phyloP scores from a whole-genome alignment of 306 rosid genomes.

The Quercus robur region DNA sequence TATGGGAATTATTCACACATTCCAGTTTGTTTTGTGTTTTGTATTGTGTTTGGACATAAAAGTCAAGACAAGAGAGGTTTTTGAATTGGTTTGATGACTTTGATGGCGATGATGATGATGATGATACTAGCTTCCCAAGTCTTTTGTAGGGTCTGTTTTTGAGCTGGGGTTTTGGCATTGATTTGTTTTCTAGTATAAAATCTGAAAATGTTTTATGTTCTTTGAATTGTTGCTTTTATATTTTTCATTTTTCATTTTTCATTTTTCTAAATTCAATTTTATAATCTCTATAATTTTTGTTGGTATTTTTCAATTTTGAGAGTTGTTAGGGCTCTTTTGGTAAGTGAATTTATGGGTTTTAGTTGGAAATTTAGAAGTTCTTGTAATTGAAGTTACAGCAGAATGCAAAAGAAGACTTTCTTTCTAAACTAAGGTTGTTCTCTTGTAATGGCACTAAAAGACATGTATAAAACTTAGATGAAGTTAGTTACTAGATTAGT shows the following conservation, averaged over 20 bases:
- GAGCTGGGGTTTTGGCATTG: slow-evolving; percentile 8
- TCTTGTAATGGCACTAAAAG: too few relatives aligned
- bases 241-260: background rate
- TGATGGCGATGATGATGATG: background rate
- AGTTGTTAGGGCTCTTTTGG: background rate
- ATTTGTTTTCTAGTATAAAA: background rate
- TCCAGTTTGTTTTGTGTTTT: background rate
- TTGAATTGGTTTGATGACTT: background rate
- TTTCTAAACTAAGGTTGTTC: too few relatives aligned
- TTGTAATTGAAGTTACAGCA: too few relatives aligned
- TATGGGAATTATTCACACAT: background rate
- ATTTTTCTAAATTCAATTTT: background rate
- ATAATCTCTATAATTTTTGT: background rate
- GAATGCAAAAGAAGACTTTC: too few relatives aligned
- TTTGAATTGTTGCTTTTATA: background rate
- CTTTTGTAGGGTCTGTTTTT: slow-evolving; percentile 8
- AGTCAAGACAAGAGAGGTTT: background rate
- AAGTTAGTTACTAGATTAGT: too few relatives aligned
- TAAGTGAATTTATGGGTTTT: slow-evolving; percentile 22
- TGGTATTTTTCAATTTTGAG: background rate
- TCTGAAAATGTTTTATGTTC: background rate
- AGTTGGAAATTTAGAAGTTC: background rate
- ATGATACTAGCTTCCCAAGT: background rate
- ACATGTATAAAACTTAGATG: too few relatives aligned
- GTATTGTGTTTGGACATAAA: background rate